phyloP scores from a whole-genome alignment of 2,329 filamentous ascomycete genomes.

The Colletotrichum godetiae region DNA sequence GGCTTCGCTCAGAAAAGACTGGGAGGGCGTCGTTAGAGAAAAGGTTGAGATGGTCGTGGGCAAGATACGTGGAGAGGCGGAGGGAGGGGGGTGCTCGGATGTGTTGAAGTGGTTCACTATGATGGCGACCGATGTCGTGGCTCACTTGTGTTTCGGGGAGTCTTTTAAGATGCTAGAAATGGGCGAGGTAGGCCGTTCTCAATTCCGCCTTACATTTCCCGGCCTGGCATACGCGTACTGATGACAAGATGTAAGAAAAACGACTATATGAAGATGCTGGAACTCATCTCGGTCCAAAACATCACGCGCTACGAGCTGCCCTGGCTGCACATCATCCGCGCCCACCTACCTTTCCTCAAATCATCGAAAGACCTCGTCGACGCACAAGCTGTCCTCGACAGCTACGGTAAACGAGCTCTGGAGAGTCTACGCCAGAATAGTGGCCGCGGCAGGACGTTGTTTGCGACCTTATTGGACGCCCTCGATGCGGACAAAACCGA shows the following conservation, averaged over 20 bases:
- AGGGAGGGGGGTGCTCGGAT: slow-evolving; percentile 50
- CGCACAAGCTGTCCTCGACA: neutral
- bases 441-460: neutral
- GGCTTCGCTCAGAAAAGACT: slow-evolving; percentile 43
- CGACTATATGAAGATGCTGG: slow-evolving; percentile 17
- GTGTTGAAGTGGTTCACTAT: slow-evolving; percentile 66
- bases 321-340: neutral
- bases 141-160: slow-evolving; percentile 64
- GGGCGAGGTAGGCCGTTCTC: neutral
- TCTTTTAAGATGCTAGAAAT: slow-evolving; percentile 63
- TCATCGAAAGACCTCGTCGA: neutral
- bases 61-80: slow-evolving; percentile 56
- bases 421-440: neutral
- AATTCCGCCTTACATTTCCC: too few species aligned
- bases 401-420: slow-evolving; percentile 11
- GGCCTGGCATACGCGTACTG: neutral
- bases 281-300: slow-evolving; percentile 17
- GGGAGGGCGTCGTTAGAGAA: slow-evolving; percentile 46
- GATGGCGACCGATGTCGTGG: slow-evolving; percentile 65
- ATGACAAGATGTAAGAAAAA: neutral
- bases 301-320: slow-evolving; percentile 15
- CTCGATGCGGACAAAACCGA: neutral
- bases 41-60: slow-evolving; percentile 53
- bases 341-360: neutral
- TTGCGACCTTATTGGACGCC: neutral